Conservation (phyloP, 192 early-diverging fungal species). For the Thamnidium elegans region DNA sequence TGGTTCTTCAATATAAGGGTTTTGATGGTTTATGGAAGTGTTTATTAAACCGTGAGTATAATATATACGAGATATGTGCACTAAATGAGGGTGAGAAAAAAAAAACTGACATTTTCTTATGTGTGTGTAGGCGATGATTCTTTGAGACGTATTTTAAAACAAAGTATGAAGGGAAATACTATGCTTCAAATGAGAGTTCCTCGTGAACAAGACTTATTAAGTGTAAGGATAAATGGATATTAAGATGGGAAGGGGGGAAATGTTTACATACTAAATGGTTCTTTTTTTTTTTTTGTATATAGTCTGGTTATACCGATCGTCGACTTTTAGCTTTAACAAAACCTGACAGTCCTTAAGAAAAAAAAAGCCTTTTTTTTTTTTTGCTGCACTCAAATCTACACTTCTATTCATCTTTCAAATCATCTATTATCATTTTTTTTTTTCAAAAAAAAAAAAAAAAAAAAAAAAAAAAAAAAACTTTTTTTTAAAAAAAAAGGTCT, state of each 20-base stretch:
- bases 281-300: not conserved
- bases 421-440: no score
- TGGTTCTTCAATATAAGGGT: constrained; percentile 41
- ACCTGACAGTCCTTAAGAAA: not conserved
- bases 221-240: constrained; percentile 20
- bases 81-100: not conserved
- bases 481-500: no score
- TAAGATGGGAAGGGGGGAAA: no score
- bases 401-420: no score
- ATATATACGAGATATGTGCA: not conserved
- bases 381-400: no score
- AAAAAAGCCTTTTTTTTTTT: no score
- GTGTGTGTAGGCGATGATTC: constrained; percentile 38
- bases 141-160: constrained; percentile 36
- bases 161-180: constrained; percentile 28
- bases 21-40: constrained; percentile 40
- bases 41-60: constrained; percentile 37
- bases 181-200: constrained; percentile 38
- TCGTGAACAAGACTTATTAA: constrained; percentile 38
- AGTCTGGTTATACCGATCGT: constrained; percentile 42
- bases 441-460: no score
- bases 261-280: not conserved
- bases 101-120: no score
- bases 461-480: no score
- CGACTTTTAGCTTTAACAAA: constrained; percentile 36